Evolutionary conservation across 768 basidiomycete genomes (phyloP).

Genomic region (Inosperma sp.): DNA sequence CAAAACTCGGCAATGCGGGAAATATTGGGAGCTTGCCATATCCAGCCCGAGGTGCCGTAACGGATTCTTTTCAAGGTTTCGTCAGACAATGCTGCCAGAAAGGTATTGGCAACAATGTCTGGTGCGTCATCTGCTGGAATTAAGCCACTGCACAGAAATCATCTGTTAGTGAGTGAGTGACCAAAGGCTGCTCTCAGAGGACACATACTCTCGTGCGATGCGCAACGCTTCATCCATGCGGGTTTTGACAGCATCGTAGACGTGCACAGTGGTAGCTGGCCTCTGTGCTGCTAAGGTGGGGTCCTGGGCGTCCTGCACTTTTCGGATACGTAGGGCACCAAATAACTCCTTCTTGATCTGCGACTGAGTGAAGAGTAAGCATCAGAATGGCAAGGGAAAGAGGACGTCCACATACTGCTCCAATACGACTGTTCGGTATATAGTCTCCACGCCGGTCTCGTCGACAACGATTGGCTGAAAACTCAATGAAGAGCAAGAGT

Average conservation of each 20-base stretch:
- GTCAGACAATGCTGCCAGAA: conserved; percentile 7
- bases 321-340: no score
- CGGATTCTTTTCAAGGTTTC: no score
- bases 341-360: background rate
- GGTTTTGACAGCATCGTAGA: conserved; percentile 18
- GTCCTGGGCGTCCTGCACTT: no score
- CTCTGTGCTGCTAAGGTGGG: no score
- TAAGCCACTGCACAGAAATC: conserved; percentile 7
- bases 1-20: background rate
- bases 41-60: background rate
- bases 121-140: conserved; percentile 13
- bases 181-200: background rate
- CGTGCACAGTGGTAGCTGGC: conserved; percentile 13
- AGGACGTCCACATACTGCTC: conserved; percentile 12
- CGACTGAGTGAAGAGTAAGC: background rate
- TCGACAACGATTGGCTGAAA: conserved; percentile 12
- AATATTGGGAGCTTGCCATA: background rate
- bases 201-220: conserved; percentile 9
- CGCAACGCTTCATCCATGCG: conserved; percentile 20
- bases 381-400: background rate
- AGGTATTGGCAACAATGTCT: conserved; percentile 16
- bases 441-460: no score
- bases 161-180: background rate
- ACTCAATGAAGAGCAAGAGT: conserved; percentile 15
- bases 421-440: conserved; percentile 16